Evolutionary conservation across 495 filamentous ascomycete genomes (phyloP).

Genomic region (Ascobolus immersus): DNA sequence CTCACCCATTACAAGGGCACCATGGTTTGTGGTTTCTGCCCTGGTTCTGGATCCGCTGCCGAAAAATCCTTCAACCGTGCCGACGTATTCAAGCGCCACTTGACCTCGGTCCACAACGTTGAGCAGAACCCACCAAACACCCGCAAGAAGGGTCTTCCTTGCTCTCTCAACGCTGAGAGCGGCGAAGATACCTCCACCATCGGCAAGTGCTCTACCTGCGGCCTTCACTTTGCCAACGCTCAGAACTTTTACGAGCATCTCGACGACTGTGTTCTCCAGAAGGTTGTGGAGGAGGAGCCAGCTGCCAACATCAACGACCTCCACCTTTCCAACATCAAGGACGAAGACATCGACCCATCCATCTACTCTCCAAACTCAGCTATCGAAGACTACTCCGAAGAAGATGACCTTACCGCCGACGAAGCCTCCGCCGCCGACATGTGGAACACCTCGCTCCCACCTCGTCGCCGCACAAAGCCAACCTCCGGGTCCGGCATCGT

Average conservation of each 20-base stretch:
- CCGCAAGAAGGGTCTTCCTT: constrained; percentile 31
- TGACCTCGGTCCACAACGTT: constrained; percentile 79
- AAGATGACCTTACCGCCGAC: constrained; percentile 26
- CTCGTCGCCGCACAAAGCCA: too few relatives aligned
- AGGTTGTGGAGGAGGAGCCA: constrained; percentile 92
- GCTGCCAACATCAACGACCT: constrained; percentile 86
- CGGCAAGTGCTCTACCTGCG: constrained; percentile 92
- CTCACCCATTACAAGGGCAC: constrained; percentile 97
- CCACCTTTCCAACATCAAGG: constrained; percentile 28
- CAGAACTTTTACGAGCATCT: constrained; percentile 99
- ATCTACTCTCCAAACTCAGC: constrained; percentile 21
- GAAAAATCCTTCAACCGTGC: constrained; percentile 98
- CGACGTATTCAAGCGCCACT: constrained; percentile 93
- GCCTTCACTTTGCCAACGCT: constrained; percentile 67
- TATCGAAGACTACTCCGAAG: constrained; percentile 52
- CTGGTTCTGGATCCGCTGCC: constrained; percentile 65
- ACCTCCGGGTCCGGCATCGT: constrained; percentile 11
- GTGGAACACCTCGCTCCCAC: constrained; percentile 34
- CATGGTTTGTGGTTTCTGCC: constrained; percentile 97
- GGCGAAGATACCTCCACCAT: constrained; percentile 18
- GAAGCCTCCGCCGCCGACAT: constrained; percentile 41
- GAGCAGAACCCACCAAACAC: constrained; percentile 92
- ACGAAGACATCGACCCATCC: constrained; percentile 12
- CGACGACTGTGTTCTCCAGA: constrained; percentile 91
- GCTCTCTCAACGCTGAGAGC: constrained; percentile 9